Conservation (phyloP, 257 asterid species). For the Solanum chaucha region DNA sequence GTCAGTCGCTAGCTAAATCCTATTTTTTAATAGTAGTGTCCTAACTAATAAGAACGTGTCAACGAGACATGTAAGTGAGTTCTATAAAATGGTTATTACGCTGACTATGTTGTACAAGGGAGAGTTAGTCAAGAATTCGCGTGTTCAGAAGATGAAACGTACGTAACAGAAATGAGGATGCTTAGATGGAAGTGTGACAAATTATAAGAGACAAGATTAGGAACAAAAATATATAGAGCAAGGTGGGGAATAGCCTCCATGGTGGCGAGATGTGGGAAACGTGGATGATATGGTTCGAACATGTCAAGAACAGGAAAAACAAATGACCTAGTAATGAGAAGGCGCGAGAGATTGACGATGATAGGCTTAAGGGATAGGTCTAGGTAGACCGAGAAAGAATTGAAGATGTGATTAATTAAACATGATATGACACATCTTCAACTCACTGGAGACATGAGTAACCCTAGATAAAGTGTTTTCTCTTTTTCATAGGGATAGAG, state of each 20-base stretch:
- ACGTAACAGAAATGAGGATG: background rate
- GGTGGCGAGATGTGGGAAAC: background rate
- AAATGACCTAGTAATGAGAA: background rate
- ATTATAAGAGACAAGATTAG: background rate
- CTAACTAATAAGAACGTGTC: background rate
- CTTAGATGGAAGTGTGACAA: background rate
- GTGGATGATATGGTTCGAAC: fast-evolving
- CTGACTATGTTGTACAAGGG: too few relatives aligned
- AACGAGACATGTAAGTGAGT: background rate
- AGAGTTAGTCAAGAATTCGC: too few relatives aligned
- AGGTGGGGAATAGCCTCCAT: background rate
- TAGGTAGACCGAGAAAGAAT: background rate
- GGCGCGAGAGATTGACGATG: background rate
- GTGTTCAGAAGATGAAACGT: background rate
- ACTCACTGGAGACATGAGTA: background rate
- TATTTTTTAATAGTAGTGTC: background rate
- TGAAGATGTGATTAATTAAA: too few relatives aligned
- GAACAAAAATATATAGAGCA: background rate
- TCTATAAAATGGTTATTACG: background rate
- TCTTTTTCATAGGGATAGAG: background rate
- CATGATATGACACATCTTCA: too few relatives aligned
- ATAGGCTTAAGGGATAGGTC: background rate
- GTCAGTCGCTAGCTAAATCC: background rate
- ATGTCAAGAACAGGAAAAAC: background rate
- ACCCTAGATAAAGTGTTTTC: background rate